Base-by-base conservation (phyloP, 257 asterid species). In the Thymus mandschuricus region DNA sequence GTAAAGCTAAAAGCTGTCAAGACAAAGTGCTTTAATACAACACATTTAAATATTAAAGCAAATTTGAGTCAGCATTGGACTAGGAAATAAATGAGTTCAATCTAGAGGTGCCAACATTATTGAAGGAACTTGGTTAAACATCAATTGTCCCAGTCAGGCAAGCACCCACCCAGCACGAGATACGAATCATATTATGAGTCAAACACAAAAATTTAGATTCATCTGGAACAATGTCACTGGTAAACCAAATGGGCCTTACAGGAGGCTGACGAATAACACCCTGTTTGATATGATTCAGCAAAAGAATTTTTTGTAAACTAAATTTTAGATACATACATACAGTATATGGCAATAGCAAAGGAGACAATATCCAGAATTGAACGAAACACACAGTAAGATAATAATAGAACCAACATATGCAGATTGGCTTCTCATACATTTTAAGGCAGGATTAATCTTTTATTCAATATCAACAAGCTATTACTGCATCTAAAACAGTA, bases 381-480 rank as follows among this genome's bases (percentile, higher is more conserved):
- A 66, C 1, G 46, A 29, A 68, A 68, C 8, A 41, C 3, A 5
- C 63, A 8, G 31, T 38, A 51, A 40, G 62, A 35, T 41, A 38
- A 40, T 52, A 28, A 5, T 33, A 57, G 48, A 68, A 38, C 73
- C 33, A 54, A 6, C 13, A 10, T 21, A 21, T 40, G 30, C 64
- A 28, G 29, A 54, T 8, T 43, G 33, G 59, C 64, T 31, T 43
- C 33, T 6, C 60, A 13, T 56, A 30, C 66, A 29, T 49, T 29
- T 9, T 43, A 44, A 43, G 56, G 68, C 21, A 13, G 41, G 10
- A 8, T 46, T 45, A 12, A 40, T 41, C 9, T 59, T 48, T 44
- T 44, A 64, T 57, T 57, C 64, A 56, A 46, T 46, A 43, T 56
- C 64, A 44, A 52, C 33, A 28, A 7, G 44, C 34, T 73, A 68